phyloP scores from a whole-genome alignment of 1,284 basidiomycete genomes.

The Fomitopsis pinicola region DNA sequence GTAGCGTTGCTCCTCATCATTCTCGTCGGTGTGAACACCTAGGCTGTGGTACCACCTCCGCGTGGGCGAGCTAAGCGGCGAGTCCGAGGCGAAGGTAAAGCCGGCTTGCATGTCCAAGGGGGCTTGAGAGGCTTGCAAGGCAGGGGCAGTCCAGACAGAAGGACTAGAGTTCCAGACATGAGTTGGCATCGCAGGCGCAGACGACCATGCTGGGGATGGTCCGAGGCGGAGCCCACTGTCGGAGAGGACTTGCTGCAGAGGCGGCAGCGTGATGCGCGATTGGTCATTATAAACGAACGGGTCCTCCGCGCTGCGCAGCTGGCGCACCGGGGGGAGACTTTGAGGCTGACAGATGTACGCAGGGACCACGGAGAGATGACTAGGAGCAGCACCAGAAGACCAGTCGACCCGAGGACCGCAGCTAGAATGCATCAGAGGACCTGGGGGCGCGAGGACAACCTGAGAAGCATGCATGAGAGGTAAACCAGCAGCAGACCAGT shows the following conservation, averaged over 20 bases:
- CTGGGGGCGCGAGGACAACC: background rate
- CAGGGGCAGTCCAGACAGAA: background rate
- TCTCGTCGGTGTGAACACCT: background rate
- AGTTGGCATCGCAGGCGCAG: background rate
- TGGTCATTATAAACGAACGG: background rate
- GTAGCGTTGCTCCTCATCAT: background rate
- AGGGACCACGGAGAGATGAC: background rate
- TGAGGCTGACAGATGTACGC: background rate
- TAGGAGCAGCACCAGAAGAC: background rate
- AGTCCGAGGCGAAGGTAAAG: background rate
- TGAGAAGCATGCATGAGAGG: conserved; percentile 1
- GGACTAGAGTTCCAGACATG: background rate
- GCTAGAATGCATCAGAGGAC: background rate
- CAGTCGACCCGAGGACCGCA: background rate
- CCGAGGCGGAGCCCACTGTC: background rate
- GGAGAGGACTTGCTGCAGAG: conserved; percentile 3
- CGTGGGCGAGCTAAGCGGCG: background rate
- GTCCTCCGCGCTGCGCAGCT: background rate
- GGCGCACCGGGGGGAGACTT: background rate
- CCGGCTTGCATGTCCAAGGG: background rate
- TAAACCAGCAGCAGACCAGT: background rate
- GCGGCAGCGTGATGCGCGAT: conserved; percentile 1
- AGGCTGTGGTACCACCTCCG: background rate
- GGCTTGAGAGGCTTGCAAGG: background rate
- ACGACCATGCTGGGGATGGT: background rate